phyloP scores from a whole-genome alignment of 768 basidiomycete species.

The Naganishia onofrii region DNA sequence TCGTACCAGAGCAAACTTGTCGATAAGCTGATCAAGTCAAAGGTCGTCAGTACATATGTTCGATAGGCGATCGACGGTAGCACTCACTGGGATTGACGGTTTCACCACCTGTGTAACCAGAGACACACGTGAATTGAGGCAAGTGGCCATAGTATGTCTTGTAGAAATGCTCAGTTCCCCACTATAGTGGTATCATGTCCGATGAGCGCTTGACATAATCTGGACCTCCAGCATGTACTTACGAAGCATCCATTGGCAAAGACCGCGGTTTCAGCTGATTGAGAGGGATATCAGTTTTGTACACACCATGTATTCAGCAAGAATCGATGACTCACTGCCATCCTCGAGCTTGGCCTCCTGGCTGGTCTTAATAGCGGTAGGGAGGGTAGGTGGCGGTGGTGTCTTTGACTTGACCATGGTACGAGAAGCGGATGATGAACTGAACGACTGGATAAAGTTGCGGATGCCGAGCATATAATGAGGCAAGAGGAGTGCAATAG shows the following conservation, averaged over 20 bases:
- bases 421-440: slow-evolving; percentile 27
- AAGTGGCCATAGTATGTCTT: slow-evolving; percentile 46
- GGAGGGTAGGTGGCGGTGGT: slow-evolving; percentile 49
- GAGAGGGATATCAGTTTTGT: neutral
- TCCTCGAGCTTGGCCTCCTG: slow-evolving; percentile 39
- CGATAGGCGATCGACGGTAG: too few species aligned
- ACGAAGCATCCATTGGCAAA: slow-evolving; percentile 52
- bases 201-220: neutral
- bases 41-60: neutral
- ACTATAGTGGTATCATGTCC: slow-evolving; percentile 33
- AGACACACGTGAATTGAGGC: slow-evolving; percentile 46
- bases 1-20: slow-evolving; percentile 73
- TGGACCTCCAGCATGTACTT: slow-evolving; percentile 26
- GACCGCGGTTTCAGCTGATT: slow-evolving; percentile 49
- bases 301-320: neutral
- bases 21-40: slow-evolving; percentile 57
- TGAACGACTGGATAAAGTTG: slow-evolving; percentile 37
- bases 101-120: slow-evolving; percentile 49
- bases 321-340: slow-evolving; percentile 39
- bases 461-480: slow-evolving; percentile 36
- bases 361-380: slow-evolving; percentile 45
- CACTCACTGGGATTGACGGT: slow-evolving; percentile 41
- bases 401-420: slow-evolving; percentile 38
- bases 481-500: slow-evolving; percentile 7
- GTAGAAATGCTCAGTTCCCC: slow-evolving; percentile 52